A percentile compares a stretch with the other conserved stretches of the same genome.
Evolutionary conservation across 352 stramenopile genomes (phyloP).

Genomic region (Aphanomyces invadans): DNA sequence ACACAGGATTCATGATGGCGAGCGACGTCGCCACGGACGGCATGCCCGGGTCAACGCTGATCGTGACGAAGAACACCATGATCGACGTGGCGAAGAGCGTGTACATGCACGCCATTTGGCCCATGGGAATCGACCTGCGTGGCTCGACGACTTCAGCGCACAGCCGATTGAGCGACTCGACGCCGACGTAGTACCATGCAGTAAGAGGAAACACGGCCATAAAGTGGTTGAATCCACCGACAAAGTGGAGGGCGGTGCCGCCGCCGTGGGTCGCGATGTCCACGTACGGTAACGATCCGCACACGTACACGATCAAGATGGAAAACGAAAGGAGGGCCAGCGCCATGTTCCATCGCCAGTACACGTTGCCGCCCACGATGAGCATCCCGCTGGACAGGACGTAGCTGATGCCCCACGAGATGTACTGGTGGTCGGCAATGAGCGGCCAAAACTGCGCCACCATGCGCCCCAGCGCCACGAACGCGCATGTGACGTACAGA

Average conservation of each 20-base stretch:
- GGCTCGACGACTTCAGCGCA: slow-evolving; percentile 22
- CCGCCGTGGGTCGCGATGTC: slow-evolving; percentile 27
- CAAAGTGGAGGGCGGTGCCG: slow-evolving; percentile 5
- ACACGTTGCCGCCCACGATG: slow-evolving; percentile 27
- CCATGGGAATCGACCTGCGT: slow-evolving; percentile 17
- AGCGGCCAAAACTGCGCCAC: background rate
- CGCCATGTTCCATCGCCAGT: slow-evolving; percentile 33
- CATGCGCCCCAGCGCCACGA: slow-evolving; percentile 18
- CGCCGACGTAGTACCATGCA: slow-evolving; percentile 29
- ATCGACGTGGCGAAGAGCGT: slow-evolving; percentile 19
- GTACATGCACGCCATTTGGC: slow-evolving; percentile 21
- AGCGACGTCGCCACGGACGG: background rate
- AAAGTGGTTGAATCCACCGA: slow-evolving; percentile 17
- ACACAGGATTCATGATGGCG: background rate
- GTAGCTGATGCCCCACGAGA: slow-evolving; percentile 32
- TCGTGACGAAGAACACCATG: slow-evolving; percentile 26
- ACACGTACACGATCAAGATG: slow-evolving; percentile 33
- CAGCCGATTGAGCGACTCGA: slow-evolving; percentile 28
- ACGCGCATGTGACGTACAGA: slow-evolving; percentile 19
- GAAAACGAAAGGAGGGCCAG: slow-evolving; percentile 32
- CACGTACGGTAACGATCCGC: slow-evolving; percentile 30
- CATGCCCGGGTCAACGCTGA: slow-evolving; percentile 10
- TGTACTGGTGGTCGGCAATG: slow-evolving; percentile 15
- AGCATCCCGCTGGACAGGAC: slow-evolving; percentile 25
- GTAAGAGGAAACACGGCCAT: slow-evolving; percentile 26